phyloP scores from a whole-genome alignment of 495 filamentous ascomycete species.

The Xylaria grammica region DNA sequence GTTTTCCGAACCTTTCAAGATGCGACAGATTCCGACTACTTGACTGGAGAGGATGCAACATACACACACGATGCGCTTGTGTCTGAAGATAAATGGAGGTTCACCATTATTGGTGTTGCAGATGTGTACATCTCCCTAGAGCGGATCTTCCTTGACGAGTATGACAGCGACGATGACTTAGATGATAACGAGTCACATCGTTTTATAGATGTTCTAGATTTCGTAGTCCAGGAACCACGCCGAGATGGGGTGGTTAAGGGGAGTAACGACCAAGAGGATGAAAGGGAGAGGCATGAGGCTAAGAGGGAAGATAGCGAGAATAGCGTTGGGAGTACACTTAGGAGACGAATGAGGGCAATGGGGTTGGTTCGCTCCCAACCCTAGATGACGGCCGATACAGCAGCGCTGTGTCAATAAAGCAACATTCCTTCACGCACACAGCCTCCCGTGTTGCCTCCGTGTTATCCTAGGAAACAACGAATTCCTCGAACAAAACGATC shows the following conservation, averaged over 20 bases:
- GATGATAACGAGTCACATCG: neutral
- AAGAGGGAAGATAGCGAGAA: too few relatives aligned
- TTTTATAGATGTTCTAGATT: constrained; percentile 1
- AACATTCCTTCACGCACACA: too few relatives aligned
- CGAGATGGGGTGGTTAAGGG: too few relatives aligned
- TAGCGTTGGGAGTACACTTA: too few relatives aligned
- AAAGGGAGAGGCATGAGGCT: neutral
- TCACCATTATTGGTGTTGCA: neutral
- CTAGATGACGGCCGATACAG: too few relatives aligned
- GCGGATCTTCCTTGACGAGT: neutral
- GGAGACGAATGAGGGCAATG: too few relatives aligned
- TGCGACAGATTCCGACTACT: neutral
- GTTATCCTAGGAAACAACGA: too few relatives aligned
- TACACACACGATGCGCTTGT: neutral
- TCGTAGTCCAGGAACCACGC: too few relatives aligned
- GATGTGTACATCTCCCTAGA: constrained; percentile 2
- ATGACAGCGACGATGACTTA: neutral
- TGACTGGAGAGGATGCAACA: neutral
- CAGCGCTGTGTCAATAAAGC: too few relatives aligned
- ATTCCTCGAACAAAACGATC: too few relatives aligned
- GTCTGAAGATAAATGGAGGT: neutral
- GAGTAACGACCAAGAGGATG: neutral
- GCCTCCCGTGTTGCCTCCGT: too few relatives aligned
- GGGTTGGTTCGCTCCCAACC: too few relatives aligned
- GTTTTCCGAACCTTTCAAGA: neutral